A percentile compares a stretch with the other conserved stretches of the same genome.
Conservation (phyloP, 257 asterid genomes). For the Solanum clarkiae region DNA sequence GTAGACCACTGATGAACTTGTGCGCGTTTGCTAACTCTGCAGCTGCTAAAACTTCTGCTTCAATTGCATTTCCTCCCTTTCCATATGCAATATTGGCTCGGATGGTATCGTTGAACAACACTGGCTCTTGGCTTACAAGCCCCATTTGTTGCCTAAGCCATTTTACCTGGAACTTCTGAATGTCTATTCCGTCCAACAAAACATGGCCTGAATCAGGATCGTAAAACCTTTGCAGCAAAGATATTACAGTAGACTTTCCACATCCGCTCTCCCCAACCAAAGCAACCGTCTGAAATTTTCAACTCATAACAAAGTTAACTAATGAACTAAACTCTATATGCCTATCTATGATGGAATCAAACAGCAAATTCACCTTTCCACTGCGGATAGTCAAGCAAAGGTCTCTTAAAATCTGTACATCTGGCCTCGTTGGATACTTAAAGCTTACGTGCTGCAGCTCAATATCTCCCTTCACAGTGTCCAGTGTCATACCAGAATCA, state of each 20-base stretch:
- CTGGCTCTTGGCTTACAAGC: constrained; percentile 87
- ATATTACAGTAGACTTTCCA: constrained; percentile 77
- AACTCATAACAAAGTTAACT: neutral
- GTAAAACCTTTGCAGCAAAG: constrained; percentile 69
- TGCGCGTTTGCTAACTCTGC: constrained; percentile 86
- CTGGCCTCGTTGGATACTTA: constrained; percentile 77
- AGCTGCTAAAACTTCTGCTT: constrained; percentile 66
- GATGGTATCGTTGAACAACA: constrained; percentile 63
- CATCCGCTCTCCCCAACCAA: constrained; percentile 95
- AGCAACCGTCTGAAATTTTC: constrained; percentile 57
- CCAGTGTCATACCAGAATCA: constrained; percentile 59
- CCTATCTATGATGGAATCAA: neutral
- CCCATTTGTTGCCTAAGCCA: constrained; percentile 96
- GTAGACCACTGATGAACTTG: constrained; percentile 70
- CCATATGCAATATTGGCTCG: constrained; percentile 81
- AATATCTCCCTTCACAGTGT: constrained; percentile 67
- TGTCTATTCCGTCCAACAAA: constrained; percentile 67
- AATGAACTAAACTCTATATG: neutral
- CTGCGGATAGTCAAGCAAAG: constrained; percentile 50
- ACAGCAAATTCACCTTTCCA: constrained; percentile 44
- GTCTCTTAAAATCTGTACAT: constrained; percentile 53
- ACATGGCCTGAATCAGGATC: constrained; percentile 67
- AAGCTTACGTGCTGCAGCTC: constrained; percentile 57
- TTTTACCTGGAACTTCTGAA: constrained; percentile 51
- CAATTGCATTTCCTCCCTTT: constrained; percentile 67